These are phyloP conservation scores for Globisporangium alternatum DNA, from an alignment of 352 stramenopile species.

Conservation along the genomic window DNA sequence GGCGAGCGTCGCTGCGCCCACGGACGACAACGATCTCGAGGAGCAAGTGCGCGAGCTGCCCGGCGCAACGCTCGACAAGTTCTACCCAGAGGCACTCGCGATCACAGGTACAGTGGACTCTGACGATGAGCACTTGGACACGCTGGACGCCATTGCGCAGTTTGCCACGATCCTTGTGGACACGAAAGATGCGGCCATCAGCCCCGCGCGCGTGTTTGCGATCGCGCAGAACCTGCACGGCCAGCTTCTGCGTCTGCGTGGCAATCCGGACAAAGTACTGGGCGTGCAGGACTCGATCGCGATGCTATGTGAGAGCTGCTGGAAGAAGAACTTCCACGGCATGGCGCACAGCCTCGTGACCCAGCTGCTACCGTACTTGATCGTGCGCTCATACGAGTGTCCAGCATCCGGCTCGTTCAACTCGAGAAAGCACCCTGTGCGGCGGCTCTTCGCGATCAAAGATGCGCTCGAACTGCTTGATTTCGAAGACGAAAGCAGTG, in stretches of 20 bases:
- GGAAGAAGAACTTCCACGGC: constrained; percentile 60
- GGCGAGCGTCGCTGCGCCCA: constrained; percentile 12
- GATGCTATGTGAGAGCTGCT: constrained; percentile 70
- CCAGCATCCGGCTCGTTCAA: constrained; percentile 46
- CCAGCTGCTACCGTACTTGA: constrained; percentile 81
- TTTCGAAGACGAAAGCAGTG: constrained; percentile 81
- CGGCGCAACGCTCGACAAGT: constrained; percentile 36
- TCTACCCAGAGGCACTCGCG: constrained; percentile 45
- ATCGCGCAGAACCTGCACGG: constrained; percentile 68
- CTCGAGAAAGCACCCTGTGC: constrained; percentile 69
- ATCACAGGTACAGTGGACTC: constrained; percentile 15
- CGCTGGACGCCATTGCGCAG: constrained; percentile 42
- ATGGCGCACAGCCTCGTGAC: constrained; percentile 70
- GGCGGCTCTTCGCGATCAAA: constrained; percentile 70
- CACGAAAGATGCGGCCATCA: constrained; percentile 42
- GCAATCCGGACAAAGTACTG: constrained; percentile 36
- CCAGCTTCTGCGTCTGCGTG: constrained; percentile 50
- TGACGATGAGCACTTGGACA: constrained; percentile 29
- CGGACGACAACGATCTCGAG: constrained; percentile 26
- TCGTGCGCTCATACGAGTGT: constrained; percentile 76
- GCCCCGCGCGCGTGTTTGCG: constrained; percentile 54
- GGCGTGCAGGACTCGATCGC: constrained; percentile 68
- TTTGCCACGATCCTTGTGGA: constrained; percentile 64
- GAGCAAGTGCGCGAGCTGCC: constrained; percentile 59
- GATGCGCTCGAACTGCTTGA: constrained; percentile 77